Percentiles rank a stretch among this genome's conserved stretches.
phyloP scores from a whole-genome alignment of 352 stramenopile species.

The Globisporangium alternatum region DNA sequence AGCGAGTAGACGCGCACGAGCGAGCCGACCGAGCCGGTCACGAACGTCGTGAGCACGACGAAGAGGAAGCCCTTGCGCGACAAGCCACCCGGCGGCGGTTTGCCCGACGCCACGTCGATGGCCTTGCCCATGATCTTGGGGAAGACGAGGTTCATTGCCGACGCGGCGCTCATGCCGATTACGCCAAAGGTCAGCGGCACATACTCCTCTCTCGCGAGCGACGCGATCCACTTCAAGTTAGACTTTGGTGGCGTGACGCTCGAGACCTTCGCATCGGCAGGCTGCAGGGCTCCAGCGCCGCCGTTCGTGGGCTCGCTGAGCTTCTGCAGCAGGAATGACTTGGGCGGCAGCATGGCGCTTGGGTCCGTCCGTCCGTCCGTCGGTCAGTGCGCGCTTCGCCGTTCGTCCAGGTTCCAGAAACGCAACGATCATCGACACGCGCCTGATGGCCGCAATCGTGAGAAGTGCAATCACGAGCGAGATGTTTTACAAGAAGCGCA shows the following conservation, averaged over 20 bases:
- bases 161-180: slow-evolving; percentile 80
- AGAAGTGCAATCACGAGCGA: no score
- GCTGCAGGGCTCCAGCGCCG: slow-evolving; percentile 7
- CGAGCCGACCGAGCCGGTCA: slow-evolving; percentile 79
- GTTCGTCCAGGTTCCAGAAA: slow-evolving; percentile 11
- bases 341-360: slow-evolving; percentile 48
- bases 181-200: slow-evolving; percentile 63
- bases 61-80: slow-evolving; percentile 86
- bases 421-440: neutral
- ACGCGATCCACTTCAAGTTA: slow-evolving; percentile 66
- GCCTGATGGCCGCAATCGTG: neutral
- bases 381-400: neutral
- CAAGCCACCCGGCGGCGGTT: slow-evolving; percentile 59
- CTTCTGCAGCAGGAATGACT: slow-evolving; percentile 73
- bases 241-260: slow-evolving; percentile 21
- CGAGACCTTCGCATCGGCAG: neutral
- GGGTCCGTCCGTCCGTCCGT: slow-evolving; percentile 3
- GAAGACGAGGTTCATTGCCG: slow-evolving; percentile 87
- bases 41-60: slow-evolving; percentile 82
- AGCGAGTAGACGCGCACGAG: slow-evolving; percentile 89
- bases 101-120: slow-evolving; percentile 79
- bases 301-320: slow-evolving; percentile 33
- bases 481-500: no score
- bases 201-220: slow-evolving; percentile 67
- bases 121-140: slow-evolving; percentile 88